Percentiles rank a stretch among this genome's conserved stretches.
Evolutionary conservation across 257 asterid species (phyloP).

Genomic region (Nicotiana sylvestris): DNA sequence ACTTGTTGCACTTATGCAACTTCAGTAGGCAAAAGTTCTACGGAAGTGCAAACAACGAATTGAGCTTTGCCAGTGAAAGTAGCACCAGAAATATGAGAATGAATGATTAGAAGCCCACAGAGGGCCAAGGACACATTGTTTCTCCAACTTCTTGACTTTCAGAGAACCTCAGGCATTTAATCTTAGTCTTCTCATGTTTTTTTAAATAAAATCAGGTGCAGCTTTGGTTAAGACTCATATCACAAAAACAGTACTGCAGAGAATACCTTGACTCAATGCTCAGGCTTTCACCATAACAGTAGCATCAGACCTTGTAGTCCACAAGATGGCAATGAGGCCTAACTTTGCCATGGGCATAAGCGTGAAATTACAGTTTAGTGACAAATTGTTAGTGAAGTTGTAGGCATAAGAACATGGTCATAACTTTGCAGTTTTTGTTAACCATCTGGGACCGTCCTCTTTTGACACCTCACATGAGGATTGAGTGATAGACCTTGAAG

Average conservation of each 20-base stretch:
- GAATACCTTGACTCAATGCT: background rate
- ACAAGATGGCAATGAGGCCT: background rate
- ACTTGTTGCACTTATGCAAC: background rate
- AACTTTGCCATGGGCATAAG: background rate
- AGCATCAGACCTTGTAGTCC: background rate
- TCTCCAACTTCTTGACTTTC: background rate
- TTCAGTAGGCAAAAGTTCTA: background rate
- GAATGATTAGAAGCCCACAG: background rate
- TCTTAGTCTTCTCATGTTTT: background rate
- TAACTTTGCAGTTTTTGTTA: background rate
- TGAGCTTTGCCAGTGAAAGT: background rate
- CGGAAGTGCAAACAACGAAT: background rate
- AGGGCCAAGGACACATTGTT: background rate
- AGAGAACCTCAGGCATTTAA: background rate
- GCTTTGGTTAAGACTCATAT: background rate
- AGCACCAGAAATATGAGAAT: conserved; percentile 3
- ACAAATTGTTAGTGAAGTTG: background rate
- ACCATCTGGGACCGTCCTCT: conserved; percentile 1
- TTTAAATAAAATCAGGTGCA: background rate
- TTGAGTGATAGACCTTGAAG: background rate
- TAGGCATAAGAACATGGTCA: background rate
- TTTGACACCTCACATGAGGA: background rate
- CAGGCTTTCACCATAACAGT: background rate
- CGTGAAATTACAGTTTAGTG: background rate
- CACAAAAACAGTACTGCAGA: background rate